Conservation (phyloP, 208 protist genomes). For the Leishmania guyanensis region DNA sequence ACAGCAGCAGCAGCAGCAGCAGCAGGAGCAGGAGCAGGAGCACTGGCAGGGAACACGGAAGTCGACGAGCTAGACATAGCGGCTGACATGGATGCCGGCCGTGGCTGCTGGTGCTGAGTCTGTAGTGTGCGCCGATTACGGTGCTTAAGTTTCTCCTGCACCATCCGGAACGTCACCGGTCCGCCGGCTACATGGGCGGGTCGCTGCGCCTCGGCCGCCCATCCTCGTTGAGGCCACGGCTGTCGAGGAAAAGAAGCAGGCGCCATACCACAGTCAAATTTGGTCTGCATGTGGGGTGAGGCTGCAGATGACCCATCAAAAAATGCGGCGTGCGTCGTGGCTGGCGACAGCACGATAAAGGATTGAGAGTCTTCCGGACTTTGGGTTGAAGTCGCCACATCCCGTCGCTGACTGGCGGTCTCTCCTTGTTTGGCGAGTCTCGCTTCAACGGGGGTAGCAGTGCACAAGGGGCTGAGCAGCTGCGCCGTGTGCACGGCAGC, state of each 20-base stretch:
- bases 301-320: background rate
- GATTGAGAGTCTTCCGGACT: background rate
- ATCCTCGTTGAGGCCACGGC: background rate
- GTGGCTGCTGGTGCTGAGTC: background rate
- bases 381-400: background rate
- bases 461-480: conserved; percentile 9
- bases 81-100: background rate
- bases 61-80: background rate
- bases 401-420: background rate
- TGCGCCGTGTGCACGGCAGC: conserved; percentile 19
- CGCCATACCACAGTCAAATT: background rate
- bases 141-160: conserved; percentile 16
- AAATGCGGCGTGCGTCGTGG: background rate
- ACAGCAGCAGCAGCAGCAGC: background rate
- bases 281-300: background rate
- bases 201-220: background rate
- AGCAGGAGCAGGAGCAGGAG: too few species aligned
- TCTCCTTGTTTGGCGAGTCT: background rate
- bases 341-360: background rate
- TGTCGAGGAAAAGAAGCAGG: background rate
- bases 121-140: conserved; percentile 7
- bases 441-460: background rate
- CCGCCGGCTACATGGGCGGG: background rate
- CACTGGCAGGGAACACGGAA: background rate
- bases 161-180: conserved; percentile 14